These are phyloP conservation scores for Oropetium thomaeum DNA, from an alignment of 176 grass and related monocot species.

Conservation along the genomic window DNA sequence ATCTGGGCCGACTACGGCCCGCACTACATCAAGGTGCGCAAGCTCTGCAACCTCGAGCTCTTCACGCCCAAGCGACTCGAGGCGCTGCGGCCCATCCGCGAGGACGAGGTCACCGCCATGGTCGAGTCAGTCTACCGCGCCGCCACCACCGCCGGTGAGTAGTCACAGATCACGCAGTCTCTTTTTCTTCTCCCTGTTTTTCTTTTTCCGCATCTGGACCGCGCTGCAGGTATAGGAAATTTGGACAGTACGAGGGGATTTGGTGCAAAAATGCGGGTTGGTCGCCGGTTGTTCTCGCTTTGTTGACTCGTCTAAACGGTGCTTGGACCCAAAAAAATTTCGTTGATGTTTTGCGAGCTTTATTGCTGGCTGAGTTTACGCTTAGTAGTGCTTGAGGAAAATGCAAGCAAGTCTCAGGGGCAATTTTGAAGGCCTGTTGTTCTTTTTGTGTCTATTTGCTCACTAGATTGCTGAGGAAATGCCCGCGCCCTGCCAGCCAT, in stretches of 20 bases:
- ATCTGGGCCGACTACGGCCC: conserved; percentile 90
- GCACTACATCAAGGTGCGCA: conserved; percentile 91
- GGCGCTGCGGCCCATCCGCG: conserved; percentile 67
- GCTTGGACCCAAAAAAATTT: not conserved
- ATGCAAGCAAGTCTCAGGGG: not conserved
- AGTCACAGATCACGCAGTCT: not conserved
- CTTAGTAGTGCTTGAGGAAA: not conserved
- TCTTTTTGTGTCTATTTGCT: not conserved
- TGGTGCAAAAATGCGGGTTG: conserved; percentile 4
- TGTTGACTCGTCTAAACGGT: conserved; percentile 11
- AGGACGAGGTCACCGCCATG: conserved; percentile 90
- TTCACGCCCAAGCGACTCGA: conserved; percentile 75
- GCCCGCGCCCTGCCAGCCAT: too few species aligned
- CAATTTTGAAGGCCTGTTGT: not conserved
- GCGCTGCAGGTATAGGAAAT: not conserved
- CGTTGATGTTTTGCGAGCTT: not conserved
- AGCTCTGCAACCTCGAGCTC: conserved; percentile 92
- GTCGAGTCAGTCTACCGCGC: conserved; percentile 66
- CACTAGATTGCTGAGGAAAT: not conserved
- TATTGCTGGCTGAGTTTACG: not conserved
- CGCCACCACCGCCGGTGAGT: conserved; percentile 44
- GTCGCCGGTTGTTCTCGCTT: not conserved
- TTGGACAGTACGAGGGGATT: not conserved
- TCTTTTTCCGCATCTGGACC: not conserved
- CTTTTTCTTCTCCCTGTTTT: too few species aligned